A percentile compares a stretch with the other conserved stretches of the same genome.
Evolutionary conservation across 73 alveolate species (phyloP).

Genomic region (Breviolum minutum): DNA sequence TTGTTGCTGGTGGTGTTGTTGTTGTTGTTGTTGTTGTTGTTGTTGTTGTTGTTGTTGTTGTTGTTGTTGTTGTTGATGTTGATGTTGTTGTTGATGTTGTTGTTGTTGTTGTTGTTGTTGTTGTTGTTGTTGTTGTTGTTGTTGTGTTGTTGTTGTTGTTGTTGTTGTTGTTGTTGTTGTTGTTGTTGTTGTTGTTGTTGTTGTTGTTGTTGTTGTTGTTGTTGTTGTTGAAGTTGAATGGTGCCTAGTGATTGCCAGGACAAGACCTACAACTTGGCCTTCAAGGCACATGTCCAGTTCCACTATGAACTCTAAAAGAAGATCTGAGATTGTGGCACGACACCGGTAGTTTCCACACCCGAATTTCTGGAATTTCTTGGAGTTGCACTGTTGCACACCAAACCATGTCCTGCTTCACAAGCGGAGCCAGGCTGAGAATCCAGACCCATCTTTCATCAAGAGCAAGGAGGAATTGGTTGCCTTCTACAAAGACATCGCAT

Average conservation of each 20-base stretch:
- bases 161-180: slow-evolving; percentile 3
- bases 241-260: background rate
- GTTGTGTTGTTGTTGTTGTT: background rate
- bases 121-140: background rate
- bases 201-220: background rate
- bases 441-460: slow-evolving; percentile 56
- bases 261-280: slow-evolving; percentile 87
- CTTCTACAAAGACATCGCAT: slow-evolving; percentile 65
- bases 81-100: background rate
- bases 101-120: background rate
- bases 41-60: slow-evolving; percentile 3
- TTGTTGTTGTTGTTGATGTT: background rate
- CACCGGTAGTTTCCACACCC: too few species aligned
- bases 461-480: slow-evolving; percentile 61
- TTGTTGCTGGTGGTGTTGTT: background rate
- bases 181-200: background rate
- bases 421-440: slow-evolving; percentile 40
- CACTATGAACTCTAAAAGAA: background rate
- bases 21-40: background rate
- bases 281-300: slow-evolving; percentile 12
- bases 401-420: background rate
- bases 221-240: background rate
- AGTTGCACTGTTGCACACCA: too few species aligned
- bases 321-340: too few species aligned
- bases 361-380: too few species aligned